Evolutionary conservation across 2,329 filamentous ascomycete genomes (phyloP).

Genomic region (Talaromyces amestolkiae): DNA sequence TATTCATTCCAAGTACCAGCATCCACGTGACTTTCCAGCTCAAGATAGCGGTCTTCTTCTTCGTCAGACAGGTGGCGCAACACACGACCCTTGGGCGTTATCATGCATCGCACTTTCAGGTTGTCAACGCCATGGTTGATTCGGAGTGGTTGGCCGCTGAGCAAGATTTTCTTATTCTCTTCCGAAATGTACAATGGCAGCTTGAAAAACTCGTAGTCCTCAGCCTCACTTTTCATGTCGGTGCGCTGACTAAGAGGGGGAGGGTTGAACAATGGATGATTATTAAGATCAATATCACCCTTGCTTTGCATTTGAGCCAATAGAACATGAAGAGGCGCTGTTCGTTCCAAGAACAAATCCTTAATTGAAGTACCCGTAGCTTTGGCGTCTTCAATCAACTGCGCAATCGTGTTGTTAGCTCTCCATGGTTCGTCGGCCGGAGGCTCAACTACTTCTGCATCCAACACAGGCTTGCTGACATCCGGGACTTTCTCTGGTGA

Average conservation of each 20-base stretch:
- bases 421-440: conserved; percentile 34
- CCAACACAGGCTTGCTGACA: conserved; percentile 22
- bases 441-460: conserved; percentile 23
- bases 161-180: conserved; percentile 42
- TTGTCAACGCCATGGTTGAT: conserved; percentile 35
- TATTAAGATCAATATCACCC: conserved; percentile 38
- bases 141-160: conserved; percentile 43
- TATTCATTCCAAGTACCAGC: conserved; percentile 37
- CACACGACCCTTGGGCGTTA: conserved; percentile 46
- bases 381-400: conserved; percentile 40
- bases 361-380: conserved; percentile 35
- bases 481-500: conserved; percentile 26
- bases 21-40: conserved; percentile 41
- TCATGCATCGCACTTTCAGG: conserved; percentile 44
- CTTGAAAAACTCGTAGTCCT: conserved; percentile 42
- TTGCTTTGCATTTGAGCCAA: conserved; percentile 41
- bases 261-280: conserved; percentile 41
- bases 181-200: conserved; percentile 41
- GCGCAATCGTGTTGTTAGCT: conserved; percentile 40
- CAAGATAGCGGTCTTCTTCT: conserved; percentile 47
- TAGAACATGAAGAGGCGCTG: conserved; percentile 37
- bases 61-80: conserved; percentile 45
- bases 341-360: conserved; percentile 42
- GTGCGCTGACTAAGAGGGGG: conserved; percentile 41
- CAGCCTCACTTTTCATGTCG: conserved; percentile 43